Conservation (phyloP, 495 filamentous ascomycete species). For the Penicillium mononematosum region DNA sequence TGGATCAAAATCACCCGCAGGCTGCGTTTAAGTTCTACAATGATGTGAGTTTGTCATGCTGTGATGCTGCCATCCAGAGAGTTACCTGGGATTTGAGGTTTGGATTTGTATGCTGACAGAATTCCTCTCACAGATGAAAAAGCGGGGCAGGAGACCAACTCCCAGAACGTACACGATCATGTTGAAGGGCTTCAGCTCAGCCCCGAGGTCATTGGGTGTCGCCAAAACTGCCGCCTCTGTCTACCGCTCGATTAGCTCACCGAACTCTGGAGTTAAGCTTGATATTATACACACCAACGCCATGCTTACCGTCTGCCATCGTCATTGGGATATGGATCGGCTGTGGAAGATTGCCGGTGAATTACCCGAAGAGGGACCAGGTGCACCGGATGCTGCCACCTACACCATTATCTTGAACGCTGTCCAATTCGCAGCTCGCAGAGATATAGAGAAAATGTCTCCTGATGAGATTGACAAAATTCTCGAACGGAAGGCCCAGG, state of each 20-base stretch:
- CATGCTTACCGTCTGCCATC: constrained; percentile 73
- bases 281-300: constrained; percentile 83
- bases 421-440: constrained; percentile 44
- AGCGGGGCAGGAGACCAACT: constrained; percentile 72
- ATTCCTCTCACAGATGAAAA: constrained; percentile 75
- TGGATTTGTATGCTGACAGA: constrained; percentile 14
- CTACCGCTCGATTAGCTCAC: constrained; percentile 66
- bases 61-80: background rate
- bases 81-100: background rate
- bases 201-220: constrained; percentile 46
- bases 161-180: constrained; percentile 78
- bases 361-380: constrained; percentile 59
- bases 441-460: constrained; percentile 27
- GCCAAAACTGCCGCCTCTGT: constrained; percentile 62
- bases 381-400: constrained; percentile 64
- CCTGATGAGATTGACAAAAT: constrained; percentile 37
- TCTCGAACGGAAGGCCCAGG: constrained; percentile 28
- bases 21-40: constrained; percentile 77
- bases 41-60: constrained; percentile 55
- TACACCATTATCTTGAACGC: constrained; percentile 81
- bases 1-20: constrained; percentile 57
- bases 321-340: constrained; percentile 66
- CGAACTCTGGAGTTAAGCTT: constrained; percentile 58
- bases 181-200: constrained; percentile 66
- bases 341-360: constrained; percentile 68